Evolutionary conservation across 1,284 basidiomycete genomes (phyloP).

Genomic region (Schizophyllum commune): DNA sequence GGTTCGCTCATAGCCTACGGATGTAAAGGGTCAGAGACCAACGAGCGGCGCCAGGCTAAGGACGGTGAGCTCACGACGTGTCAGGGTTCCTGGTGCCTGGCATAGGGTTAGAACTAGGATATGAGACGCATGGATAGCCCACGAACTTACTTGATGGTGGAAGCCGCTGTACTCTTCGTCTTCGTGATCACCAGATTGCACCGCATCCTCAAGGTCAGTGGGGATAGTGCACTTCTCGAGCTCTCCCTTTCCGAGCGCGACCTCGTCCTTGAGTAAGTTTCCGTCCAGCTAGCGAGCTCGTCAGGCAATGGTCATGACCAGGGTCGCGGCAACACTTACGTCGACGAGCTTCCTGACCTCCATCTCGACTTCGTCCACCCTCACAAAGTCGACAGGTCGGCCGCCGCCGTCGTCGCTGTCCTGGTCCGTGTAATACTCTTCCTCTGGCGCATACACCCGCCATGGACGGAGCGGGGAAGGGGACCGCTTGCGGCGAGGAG

Average conservation of each 20-base stretch:
- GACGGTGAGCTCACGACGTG: constrained; percentile 16
- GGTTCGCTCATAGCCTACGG: constrained; percentile 37
- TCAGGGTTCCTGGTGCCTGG: background rate
- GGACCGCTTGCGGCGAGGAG: background rate
- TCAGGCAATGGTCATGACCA: background rate
- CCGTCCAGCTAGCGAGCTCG: constrained; percentile 30
- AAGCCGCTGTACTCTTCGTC: constrained; percentile 34
- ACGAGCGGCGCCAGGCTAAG: too few relatives aligned
- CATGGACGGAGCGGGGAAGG: too few relatives aligned
- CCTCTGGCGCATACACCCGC: too few relatives aligned
- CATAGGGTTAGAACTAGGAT: background rate
- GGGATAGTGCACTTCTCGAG: constrained; percentile 2
- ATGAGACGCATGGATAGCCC: constrained; percentile 9
- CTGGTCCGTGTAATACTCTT: background rate
- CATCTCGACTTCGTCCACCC: background rate
- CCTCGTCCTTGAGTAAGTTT: constrained; percentile 9
- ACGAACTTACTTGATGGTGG: background rate
- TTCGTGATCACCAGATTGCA: constrained; percentile 27
- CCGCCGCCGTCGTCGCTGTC: constrained; percentile 6
- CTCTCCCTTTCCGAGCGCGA: constrained; percentile 20
- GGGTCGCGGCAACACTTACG: constrained; percentile 3
- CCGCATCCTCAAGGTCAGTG: constrained; percentile 22
- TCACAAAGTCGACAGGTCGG: too few relatives aligned
- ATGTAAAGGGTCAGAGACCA: background rate
- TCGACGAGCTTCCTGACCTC: constrained; percentile 7